Evolutionary conservation across 106 monocot genomes (phyloP).

Genomic region (Dendrobium nobile): DNA sequence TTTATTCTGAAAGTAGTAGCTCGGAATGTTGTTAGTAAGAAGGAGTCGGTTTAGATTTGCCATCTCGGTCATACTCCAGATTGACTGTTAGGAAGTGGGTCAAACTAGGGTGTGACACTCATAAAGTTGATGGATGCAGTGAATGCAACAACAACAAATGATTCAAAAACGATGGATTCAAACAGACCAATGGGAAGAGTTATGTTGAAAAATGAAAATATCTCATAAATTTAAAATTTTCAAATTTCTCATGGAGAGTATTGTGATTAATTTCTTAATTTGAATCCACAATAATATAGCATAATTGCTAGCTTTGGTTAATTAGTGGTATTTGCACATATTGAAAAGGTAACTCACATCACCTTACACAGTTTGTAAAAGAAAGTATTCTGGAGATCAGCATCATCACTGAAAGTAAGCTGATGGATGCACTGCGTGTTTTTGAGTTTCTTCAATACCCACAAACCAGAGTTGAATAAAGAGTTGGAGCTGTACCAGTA

Average conservation of each 20-base stretch:
- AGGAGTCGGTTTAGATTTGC: no score
- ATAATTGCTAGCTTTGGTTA: neutral
- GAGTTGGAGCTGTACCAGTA: constrained; percentile 97
- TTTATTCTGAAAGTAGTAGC: no score
- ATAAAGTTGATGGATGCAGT: neutral
- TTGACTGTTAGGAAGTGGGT: no score
- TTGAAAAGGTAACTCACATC: constrained; percentile 7
- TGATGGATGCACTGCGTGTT: constrained; percentile 84
- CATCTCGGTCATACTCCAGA: no score
- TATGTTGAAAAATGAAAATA: neutral
- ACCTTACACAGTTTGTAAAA: constrained; percentile 97
- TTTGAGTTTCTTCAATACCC: constrained; percentile 93
- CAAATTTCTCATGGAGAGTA: neutral
- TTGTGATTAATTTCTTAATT: neutral
- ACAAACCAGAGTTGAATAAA: constrained; percentile 92
- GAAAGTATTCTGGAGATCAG: constrained; percentile 84
- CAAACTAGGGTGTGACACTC: no score
- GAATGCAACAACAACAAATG: neutral
- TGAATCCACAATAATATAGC: neutral
- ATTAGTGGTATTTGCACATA: neutral
- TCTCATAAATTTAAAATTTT: neutral
- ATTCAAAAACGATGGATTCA: neutral
- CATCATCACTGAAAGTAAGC: constrained; percentile 86
- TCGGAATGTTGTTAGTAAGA: no score
- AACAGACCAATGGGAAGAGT: neutral